Conservation (phyloP, 495 filamentous ascomycete genomes). For the Jackrogersella multiformis region DNA sequence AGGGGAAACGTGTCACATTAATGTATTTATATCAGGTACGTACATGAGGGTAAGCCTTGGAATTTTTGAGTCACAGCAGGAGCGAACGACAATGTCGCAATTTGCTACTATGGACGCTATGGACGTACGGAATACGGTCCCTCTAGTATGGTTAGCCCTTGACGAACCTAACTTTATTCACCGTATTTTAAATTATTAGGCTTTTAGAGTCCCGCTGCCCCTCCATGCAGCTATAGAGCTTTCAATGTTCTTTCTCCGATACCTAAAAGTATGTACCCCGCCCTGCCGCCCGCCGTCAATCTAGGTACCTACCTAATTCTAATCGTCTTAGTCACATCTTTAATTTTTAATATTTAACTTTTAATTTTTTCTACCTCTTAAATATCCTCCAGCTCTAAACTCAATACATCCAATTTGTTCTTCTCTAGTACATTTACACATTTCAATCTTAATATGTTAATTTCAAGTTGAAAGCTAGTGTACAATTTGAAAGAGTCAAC, state of each 20-base stretch:
- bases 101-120: background rate
- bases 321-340: too few relatives aligned
- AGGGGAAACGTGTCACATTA: slow-evolving; percentile 19
- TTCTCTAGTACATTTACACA: background rate
- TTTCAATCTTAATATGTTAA: background rate
- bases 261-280: background rate
- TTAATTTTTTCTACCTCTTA: background rate
- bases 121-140: background rate
- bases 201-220: background rate
- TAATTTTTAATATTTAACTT: background rate
- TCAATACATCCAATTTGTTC: background rate
- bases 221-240: background rate
- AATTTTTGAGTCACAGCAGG: slow-evolving; percentile 30
- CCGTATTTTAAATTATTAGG: background rate
- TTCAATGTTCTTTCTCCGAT: too few relatives aligned
- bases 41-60: background rate
- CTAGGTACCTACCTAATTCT: too few relatives aligned
- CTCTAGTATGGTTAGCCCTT: background rate
- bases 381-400: background rate
- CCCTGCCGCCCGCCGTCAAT: too few relatives aligned
- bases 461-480: background rate
- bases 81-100: slow-evolving; percentile 23
- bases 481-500: background rate
- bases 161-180: background rate
- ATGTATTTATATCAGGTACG: background rate